Evolutionary conservation across 805 yeast species (phyloP), one percentile per base, ranked within the genome.

Genomic region (Candida nonsorbophila): DNA sequence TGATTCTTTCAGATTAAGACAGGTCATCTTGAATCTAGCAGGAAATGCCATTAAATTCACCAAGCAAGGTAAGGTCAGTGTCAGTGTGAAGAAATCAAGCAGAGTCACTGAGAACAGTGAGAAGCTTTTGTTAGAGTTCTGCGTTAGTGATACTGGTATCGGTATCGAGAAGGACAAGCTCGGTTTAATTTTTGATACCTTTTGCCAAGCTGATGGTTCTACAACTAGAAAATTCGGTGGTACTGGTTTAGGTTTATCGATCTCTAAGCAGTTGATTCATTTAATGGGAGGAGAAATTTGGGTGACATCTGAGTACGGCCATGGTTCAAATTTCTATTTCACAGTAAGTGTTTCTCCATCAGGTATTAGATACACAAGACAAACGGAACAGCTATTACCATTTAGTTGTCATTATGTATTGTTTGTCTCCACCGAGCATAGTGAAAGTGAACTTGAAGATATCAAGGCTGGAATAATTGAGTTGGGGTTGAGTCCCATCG

Each of bases 271-370:
- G 45, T 69, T 85, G 43, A 85, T 86, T 47, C 88, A 84, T 47
- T 68, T 85, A 40, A 85, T 86, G 95, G 95, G 95, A 24, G 95
- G 95, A 51, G 90, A 82, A 40, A 84, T 85, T 38, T 84, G 95
- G 95, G 95, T 86, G 16, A 74, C 84, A 14, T 83, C 94, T 1
- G 71, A 69, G 36, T 83, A 77, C 48, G 92, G 90, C 15, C 66
- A 72, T 45, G 95, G 95, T 2, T 83, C 94, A 3, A 79, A 81
- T 46, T 85, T 85, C 53, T 81, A 76, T 55, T 85, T 85, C 56
- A 83, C 94, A 0, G 74, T 85, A 14, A 70, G 80, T 27, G 86
- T 84, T n/a, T 68, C 84, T 4, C 85, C 84, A 6, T 84, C 90
- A 1, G 62, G 62, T 35, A 72, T 77, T 11, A 68, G 76, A 24